Evolutionary conservation across 805 yeast species (phyloP).

Genomic region (Lachancea kluyveri): DNA sequence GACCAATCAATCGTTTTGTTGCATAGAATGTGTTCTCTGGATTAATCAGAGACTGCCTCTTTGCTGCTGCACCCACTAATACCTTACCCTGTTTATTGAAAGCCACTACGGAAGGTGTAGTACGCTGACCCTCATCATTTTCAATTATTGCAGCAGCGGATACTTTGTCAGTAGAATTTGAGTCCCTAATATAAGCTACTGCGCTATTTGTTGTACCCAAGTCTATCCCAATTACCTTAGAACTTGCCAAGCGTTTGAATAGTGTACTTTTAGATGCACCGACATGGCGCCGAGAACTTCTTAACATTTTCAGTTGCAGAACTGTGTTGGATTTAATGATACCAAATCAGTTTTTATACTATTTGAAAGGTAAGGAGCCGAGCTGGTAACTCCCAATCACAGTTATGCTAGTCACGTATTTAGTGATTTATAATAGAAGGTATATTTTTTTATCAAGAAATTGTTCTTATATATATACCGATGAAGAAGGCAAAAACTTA

Average conservation of each 20-base stretch:
- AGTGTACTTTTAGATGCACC: too few relatives aligned
- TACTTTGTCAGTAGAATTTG: slow-evolving; percentile 48
- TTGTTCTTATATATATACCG: too few relatives aligned
- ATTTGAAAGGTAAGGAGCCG: too few relatives aligned
- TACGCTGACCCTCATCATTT: slow-evolving; percentile 67
- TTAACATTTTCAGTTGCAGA: too few relatives aligned
- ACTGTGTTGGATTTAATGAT: too few relatives aligned
- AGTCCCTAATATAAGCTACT: slow-evolving; percentile 46
- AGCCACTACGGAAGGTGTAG: slow-evolving; percentile 78
- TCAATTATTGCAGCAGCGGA: slow-evolving; percentile 62
- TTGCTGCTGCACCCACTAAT: slow-evolving; percentile 65
- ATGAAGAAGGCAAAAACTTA: too few relatives aligned
- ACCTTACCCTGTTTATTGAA: slow-evolving; percentile 42
- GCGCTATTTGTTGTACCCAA: slow-evolving; percentile 85
- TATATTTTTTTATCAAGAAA: too few relatives aligned
- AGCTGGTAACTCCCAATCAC: too few relatives aligned
- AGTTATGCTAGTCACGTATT: too few relatives aligned
- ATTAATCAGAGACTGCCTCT: slow-evolving; percentile 69
- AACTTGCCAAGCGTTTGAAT: slow-evolving; percentile 10
- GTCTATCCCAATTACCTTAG: slow-evolving; percentile 67
- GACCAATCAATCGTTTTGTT: slow-evolving; percentile 75
- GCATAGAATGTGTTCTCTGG: slow-evolving; percentile 77
- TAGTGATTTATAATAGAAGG: too few relatives aligned
- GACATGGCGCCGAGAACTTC: too few relatives aligned
- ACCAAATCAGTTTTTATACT: too few relatives aligned